Base-by-base conservation (phyloP, 352 stramenopile species). In the Pythium graminicola region DNA sequence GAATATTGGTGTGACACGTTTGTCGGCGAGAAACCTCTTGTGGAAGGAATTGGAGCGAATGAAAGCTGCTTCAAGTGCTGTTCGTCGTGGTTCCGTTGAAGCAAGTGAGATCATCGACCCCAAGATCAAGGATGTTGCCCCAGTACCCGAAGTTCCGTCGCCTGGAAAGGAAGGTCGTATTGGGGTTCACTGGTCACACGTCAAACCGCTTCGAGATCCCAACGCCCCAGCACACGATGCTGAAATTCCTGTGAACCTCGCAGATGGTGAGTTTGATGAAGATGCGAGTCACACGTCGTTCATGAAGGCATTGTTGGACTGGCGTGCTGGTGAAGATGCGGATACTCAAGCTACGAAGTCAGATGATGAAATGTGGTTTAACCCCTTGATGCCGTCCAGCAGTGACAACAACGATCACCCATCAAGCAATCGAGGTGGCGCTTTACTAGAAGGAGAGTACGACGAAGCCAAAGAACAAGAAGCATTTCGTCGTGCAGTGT, bases 271-370 rank as follows among this genome's bases (percentile, higher is more conserved):
- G 1, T 93, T 90, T 38, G 54, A 87, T 45, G 80, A 90, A 58
- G 77, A 84, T n/a, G 72, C 52, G 1, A 76, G 79, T 36, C 82
- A 93, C 36, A 65, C 65, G 24, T 87, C 79, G 6, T 90, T 93
- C 47, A 73, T 93, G 66, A 89, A 89, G 29, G 80, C 79, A 3
- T 53, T 93, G 16, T 20, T 91, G 9, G 78, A 93, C 33, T 93
- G 82, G 82, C 75, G 82, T 28, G 59, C 67, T 10, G 67, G 50
- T 13, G 57, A 49, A n/a, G 35, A 54, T 39, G 16, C n/a, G 6
- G 46, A 23, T 6, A 32, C 24, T 14, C 57, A 72, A 4, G 57
- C 3, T 6, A 22, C 6, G 32, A 9, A 74, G 22, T 58, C 67
- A 47, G 66, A 76, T 10, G 57, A 68, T 11, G 68, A 65, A 8